Evolutionary conservation across 768 basidiomycete genomes (phyloP).

Genomic region (Hortiboletus campestris): DNA sequence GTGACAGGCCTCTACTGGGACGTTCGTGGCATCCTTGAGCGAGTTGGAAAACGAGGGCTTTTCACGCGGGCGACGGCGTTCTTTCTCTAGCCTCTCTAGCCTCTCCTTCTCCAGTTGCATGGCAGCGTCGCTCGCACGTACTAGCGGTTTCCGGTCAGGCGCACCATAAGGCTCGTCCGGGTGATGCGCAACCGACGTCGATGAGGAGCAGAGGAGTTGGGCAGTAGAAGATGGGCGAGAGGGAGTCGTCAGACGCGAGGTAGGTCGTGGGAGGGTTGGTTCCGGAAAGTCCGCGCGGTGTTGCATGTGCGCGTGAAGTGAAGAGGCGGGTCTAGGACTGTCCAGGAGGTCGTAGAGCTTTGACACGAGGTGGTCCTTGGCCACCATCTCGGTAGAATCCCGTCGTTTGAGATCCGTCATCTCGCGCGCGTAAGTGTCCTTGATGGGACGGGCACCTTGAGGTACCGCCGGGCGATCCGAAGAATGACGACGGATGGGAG

Average conservation of each 20-base stretch:
- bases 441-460: slow-evolving; percentile 18
- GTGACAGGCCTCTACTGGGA: slow-evolving; percentile 14
- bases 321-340: slow-evolving; percentile 41
- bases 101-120: slow-evolving; percentile 50
- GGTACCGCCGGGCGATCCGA: slow-evolving; percentile 20
- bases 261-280: slow-evolving; percentile 22
- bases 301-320: slow-evolving; percentile 37
- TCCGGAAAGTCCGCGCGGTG: slow-evolving; percentile 29
- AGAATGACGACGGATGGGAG: slow-evolving; percentile 25
- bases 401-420: slow-evolving; percentile 22
- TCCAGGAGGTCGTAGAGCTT: slow-evolving; percentile 49
- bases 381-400: slow-evolving; percentile 17
- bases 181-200: slow-evolving; percentile 13
- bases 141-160: slow-evolving; percentile 31
- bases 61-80: slow-evolving; percentile 30
- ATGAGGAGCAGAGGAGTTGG: slow-evolving; percentile 19
- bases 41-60: slow-evolving; percentile 13
- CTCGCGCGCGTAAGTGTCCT: slow-evolving; percentile 22
- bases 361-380: slow-evolving; percentile 34
- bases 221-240: slow-evolving; percentile 24
- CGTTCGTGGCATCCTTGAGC: slow-evolving; percentile 32
- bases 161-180: slow-evolving; percentile 9
- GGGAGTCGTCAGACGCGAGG: slow-evolving; percentile 20
- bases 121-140: slow-evolving; percentile 53
- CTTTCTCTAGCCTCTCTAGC: slow-evolving; percentile 34